These are phyloP conservation scores for Cystoderma amianthinum DNA, from an alignment of 768 basidiomycete species.

Conservation along the genomic window DNA sequence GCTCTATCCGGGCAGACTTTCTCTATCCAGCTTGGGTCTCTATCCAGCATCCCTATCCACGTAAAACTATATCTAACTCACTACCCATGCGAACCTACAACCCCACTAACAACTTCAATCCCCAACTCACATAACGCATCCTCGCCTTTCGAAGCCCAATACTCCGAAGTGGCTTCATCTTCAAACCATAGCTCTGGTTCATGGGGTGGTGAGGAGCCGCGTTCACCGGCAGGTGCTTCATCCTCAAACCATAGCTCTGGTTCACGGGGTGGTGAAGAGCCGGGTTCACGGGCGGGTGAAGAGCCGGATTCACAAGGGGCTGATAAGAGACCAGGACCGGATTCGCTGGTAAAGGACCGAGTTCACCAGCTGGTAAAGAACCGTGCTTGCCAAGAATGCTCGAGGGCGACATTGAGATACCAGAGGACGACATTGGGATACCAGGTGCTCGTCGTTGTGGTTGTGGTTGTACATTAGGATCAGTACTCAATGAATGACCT, in stretches of 20 bases:
- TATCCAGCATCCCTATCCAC: too few species aligned
- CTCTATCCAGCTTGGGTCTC: too few species aligned
- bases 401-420: too few species aligned
- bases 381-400: too few species aligned
- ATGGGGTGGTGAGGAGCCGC: background rate
- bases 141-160: conserved; percentile 51
- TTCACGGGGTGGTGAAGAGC: background rate
- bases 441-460: background rate
- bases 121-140: conserved; percentile 39
- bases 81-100: conserved; percentile 16
- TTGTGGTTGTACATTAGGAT: background rate
- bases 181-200: conserved; percentile 46
- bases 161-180: conserved; percentile 25
- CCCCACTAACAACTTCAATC: conserved; percentile 39
- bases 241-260: conserved; percentile 50
- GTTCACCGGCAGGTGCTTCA: conserved; percentile 4
- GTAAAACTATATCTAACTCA: too few species aligned
- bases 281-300: background rate
- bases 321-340: background rate
- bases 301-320: background rate
- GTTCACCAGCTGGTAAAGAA: background rate
- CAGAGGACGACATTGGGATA: too few species aligned
- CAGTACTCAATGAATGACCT: too few species aligned
- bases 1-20: too few species aligned
- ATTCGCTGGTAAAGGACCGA: background rate